Conservation (phyloP, 768 basidiomycete genomes). For the Collybia nuda region DNA sequence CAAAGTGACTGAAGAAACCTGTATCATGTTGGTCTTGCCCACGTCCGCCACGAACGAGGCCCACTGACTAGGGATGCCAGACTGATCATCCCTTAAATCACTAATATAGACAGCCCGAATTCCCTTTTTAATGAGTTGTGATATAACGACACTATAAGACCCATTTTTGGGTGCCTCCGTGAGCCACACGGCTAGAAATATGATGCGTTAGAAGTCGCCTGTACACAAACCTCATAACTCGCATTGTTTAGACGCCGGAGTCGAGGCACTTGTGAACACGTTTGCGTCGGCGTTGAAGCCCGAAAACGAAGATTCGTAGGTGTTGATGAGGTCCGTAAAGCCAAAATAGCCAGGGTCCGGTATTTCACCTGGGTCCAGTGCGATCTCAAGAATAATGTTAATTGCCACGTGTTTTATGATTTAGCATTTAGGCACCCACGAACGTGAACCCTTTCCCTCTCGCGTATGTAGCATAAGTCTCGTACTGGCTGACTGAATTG, state of each 20-base stretch:
- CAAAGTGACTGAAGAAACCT: too few species aligned
- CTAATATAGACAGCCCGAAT: conserved; percentile 9
- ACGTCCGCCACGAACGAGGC: not conserved
- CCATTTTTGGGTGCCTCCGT: not conserved
- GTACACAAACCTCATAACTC: too few species aligned
- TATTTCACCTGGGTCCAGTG: conserved; percentile 2
- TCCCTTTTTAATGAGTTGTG: conserved; percentile 2
- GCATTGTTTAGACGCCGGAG: conserved; percentile 8
- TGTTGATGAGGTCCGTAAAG: conserved; percentile 7
- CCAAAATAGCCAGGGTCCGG: conserved; percentile 4
- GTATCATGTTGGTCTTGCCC: too few species aligned
- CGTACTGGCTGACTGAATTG: not conserved
- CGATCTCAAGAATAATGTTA: conserved; percentile 1
- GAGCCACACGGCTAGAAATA: conserved; percentile 2
- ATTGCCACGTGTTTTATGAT: not conserved
- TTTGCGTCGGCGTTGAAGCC: not conserved
- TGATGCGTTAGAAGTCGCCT: too few species aligned
- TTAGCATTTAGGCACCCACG: not conserved
- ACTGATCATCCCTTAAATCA: not conserved
- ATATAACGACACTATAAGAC: conserved; percentile 4
- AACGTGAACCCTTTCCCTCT: conserved; percentile 7
- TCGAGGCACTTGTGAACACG: not conserved
- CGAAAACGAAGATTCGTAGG: conserved; percentile 6
- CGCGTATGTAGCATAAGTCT: too few species aligned
- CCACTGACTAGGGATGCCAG: conserved; percentile 8